Base-by-base conservation (phyloP, 805 yeast genomes). In the Clavispora asparagi region DNA sequence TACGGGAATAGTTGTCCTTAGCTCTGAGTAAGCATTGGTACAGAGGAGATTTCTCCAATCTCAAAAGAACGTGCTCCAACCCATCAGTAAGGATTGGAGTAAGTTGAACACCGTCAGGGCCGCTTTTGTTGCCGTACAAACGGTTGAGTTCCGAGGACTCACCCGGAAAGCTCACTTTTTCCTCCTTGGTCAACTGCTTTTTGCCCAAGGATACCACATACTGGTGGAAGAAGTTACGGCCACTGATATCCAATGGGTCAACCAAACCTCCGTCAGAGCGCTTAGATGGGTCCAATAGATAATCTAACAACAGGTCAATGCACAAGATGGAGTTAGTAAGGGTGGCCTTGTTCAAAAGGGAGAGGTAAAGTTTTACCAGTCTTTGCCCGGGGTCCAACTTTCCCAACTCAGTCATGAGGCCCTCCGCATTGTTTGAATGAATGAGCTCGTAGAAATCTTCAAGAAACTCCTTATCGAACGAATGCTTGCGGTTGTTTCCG, bases 171-270 rank as follows among this genome's bases (percentile, higher is more conserved):
- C 79, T 77, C 10, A 81, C 47, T 39, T 52, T 56, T 39, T 61
- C 60, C 43, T 60, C 62, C 59, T 57, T 71, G 58, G 45, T 50
- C 32, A 63, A 58, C 46, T 70, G 74, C 43, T 79, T 79, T 57
- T 88, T 82, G 5, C 96, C 96, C 46, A 86, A 73, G 8, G 85
- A 78, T 45, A 91, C 82, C 23, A 91, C 81, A 57, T 83, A 85
- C 53, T 87, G 88, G 62, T 91, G 98, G 57, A 91, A 78, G 57
- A 91, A 83, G 60, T 87, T 91, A 54, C 97, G 76, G 14, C 87
- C 87, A 45, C 85, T 82, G 39, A 91, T 80, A 57, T 90, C 97
- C 7, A 81, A 68, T 0, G 82, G 72, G 54, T 87, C 59, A 10
- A 14, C 17, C 30, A 55, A 49, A 29, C 46, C 42, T 11, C 9